Conservation (phyloP, 2,329 filamentous ascomycete genomes). For the Pseudogymnoascus sp. region DNA sequence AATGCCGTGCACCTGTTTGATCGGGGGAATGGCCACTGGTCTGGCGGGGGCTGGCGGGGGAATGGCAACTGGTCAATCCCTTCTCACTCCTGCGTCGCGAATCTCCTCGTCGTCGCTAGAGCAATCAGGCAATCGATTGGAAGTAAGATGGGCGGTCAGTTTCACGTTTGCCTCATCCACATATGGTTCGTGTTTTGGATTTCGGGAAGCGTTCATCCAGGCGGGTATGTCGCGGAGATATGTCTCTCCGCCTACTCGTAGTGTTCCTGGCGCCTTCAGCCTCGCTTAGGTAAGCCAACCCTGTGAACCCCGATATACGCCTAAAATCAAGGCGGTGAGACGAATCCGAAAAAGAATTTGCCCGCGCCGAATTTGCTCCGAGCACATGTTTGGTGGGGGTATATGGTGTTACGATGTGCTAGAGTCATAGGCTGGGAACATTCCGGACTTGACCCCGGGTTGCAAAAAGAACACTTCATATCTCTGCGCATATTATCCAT, state of each 20-base stretch:
- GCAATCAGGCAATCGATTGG: background rate
- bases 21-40: background rate
- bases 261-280: background rate
- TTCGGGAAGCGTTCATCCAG: background rate
- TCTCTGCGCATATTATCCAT: background rate
- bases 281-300: background rate
- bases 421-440: slow-evolving; percentile 2
- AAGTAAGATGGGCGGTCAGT: background rate
- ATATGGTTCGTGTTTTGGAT: background rate
- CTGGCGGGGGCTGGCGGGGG: background rate
- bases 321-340: background rate
- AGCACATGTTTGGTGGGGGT: slow-evolving; percentile 1
- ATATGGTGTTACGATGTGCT: background rate
- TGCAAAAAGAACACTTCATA: background rate
- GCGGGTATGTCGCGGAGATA: slow-evolving; percentile 5
- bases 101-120: background rate
- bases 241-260: background rate
- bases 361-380: slow-evolving; percentile 5
- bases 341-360: slow-evolving; percentile 9
- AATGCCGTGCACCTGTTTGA: background rate
- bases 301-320: background rate
- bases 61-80: background rate
- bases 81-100: background rate
- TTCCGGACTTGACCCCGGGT: background rate
- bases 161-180: slow-evolving; percentile 4